phyloP scores from a whole-genome alignment of 805 yeast genomes.

The Yamadazyma phyllophila region DNA sequence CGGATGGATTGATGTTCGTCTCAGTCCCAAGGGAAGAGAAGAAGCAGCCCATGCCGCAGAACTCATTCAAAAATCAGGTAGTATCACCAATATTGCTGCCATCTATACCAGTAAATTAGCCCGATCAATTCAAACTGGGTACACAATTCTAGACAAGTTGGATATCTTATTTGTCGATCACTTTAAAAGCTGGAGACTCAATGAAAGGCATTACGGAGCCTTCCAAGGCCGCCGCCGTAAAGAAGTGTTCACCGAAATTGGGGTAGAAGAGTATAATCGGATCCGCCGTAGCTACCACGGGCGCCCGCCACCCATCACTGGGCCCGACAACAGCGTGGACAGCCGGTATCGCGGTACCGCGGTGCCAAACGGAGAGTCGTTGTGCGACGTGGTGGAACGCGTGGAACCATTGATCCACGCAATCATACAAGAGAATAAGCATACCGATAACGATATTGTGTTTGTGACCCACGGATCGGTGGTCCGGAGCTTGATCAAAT shows the following conservation, averaged over 20 bases:
- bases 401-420: conserved; percentile 35
- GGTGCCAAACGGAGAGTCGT: conserved; percentile 39
- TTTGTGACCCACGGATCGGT: conserved; percentile 45
- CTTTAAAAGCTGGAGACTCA: conserved; percentile 39
- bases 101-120: conserved; percentile 40
- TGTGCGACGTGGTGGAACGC: conserved; percentile 38
- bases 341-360: conserved; percentile 30
- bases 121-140: conserved; percentile 42
- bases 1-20: conserved; percentile 46
- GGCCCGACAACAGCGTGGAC: conserved; percentile 32
- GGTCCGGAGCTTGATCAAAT: conserved; percentile 40
- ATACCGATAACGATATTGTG: conserved; percentile 22
- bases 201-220: conserved; percentile 44
- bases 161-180: conserved; percentile 37
- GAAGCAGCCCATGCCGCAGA: conserved; percentile 42
- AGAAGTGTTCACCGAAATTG: conserved; percentile 33
- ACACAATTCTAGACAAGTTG: conserved; percentile 31
- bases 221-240: conserved; percentile 41
- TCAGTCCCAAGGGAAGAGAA: conserved; percentile 33
- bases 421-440: conserved; percentile 26
- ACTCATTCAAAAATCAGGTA: conserved; percentile 20
- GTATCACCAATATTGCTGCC: conserved; percentile 21
- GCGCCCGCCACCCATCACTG: conserved; percentile 32
- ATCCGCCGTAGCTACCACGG: conserved; percentile 39
- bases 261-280: conserved; percentile 36